Percentiles rank a stretch among this genome's conserved stretches.
Evolutionary conservation across 2,329 filamentous ascomycete genomes (phyloP).

Genomic region (Chaetomium globosum): DNA sequence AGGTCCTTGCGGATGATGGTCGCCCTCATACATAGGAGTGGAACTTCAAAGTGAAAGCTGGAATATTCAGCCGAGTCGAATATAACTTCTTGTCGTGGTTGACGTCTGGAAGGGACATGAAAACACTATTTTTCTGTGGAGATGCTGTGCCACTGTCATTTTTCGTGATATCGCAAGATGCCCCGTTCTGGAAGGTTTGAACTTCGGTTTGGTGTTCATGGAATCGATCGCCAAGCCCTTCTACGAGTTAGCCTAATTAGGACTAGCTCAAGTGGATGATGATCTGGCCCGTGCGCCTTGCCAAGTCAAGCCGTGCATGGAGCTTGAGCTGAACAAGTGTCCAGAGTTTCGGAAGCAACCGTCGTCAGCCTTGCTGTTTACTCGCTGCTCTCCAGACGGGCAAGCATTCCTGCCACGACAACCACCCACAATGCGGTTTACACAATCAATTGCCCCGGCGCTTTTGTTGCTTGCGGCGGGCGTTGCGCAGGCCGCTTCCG

Average conservation of each 20-base stretch:
- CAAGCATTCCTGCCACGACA: conserved; percentile 16
- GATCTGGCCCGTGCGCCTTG: conserved; percentile 22
- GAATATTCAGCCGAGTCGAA: not conserved
- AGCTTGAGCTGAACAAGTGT: conserved; percentile 38
- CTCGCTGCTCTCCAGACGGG: conserved; percentile 27
- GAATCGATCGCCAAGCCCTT: conserved; percentile 4
- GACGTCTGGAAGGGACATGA: not conserved
- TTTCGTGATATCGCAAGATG: not conserved
- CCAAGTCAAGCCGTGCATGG: conserved; percentile 26
- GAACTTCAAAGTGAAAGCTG: not conserved
- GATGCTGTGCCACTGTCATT: not conserved
- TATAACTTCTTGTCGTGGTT: too few species aligned
- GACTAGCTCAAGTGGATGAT: not conserved
- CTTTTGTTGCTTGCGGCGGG: conserved; percentile 54
- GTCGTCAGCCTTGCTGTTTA: conserved; percentile 29
- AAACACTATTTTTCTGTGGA: not conserved
- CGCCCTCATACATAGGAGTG: not conserved
- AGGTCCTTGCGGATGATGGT: not conserved
- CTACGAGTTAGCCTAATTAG: not conserved
- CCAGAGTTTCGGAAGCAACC: conserved; percentile 32
- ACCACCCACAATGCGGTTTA: conserved; percentile 46
- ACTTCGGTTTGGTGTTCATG: not conserved
- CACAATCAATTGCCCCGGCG: conserved; percentile 46
- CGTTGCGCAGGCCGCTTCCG: conserved; percentile 56
- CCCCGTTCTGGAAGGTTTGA: not conserved